Conservation (phyloP, 2,329 filamentous ascomycete genomes). For the Colletotrichum scovillei region DNA sequence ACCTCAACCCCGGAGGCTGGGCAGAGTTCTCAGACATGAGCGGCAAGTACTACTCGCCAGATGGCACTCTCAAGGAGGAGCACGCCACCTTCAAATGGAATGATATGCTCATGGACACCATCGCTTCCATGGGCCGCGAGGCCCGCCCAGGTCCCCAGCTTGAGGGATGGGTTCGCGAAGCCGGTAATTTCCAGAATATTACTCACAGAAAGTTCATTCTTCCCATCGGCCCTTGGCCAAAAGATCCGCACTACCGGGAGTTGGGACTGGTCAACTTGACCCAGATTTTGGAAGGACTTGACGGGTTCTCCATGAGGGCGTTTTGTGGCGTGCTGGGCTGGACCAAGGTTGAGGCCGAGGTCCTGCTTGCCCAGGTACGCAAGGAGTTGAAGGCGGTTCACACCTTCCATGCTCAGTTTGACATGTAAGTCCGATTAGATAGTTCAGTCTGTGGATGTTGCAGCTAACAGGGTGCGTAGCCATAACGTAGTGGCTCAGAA, state of each 20-base stretch:
- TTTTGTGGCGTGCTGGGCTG: conserved; percentile 46
- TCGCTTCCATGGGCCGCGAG: conserved; percentile 38
- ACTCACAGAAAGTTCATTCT: conserved; percentile 46
- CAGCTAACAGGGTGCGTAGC: background rate
- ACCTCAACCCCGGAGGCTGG: conserved; percentile 49
- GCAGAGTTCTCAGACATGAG: conserved; percentile 45
- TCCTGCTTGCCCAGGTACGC: conserved; percentile 43
- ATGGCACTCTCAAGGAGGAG: conserved; percentile 40
- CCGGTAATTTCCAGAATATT: conserved; percentile 49
- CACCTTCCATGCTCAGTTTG: conserved; percentile 41
- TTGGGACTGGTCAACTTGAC: conserved; percentile 33
- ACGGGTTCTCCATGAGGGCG: conserved; percentile 40
- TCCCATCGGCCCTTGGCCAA: conserved; percentile 48
- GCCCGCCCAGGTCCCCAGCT: conserved; percentile 41
- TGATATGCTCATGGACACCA: conserved; percentile 35
- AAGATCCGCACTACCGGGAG: conserved; percentile 40
- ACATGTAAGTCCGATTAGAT: conserved; percentile 36
- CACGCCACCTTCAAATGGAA: conserved; percentile 40
- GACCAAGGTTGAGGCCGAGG: conserved; percentile 41
- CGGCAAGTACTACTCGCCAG: conserved; percentile 42
- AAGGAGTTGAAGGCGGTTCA: conserved; percentile 43
- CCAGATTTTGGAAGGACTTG: conserved; percentile 38
- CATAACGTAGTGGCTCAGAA: background rate
- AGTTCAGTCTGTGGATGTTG: background rate
- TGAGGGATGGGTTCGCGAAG: conserved; percentile 43